Conservation (phyloP, 2,329 filamentous ascomycete species). For the Fusarium sp. region DNA sequence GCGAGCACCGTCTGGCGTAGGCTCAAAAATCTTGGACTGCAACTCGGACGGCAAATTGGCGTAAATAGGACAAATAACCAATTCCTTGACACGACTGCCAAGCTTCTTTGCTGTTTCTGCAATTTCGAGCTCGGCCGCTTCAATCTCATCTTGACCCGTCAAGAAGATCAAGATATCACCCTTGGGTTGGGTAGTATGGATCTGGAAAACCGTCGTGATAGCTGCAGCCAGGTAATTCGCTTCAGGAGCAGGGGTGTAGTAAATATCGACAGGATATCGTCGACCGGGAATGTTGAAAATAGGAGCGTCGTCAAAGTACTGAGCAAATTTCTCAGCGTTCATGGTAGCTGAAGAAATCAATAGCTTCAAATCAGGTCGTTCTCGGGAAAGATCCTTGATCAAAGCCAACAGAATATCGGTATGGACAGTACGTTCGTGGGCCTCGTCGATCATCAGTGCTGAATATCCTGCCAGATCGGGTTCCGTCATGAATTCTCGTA, state of each 20-base stretch:
- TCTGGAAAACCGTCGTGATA: constrained; percentile 94
- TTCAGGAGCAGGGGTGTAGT: constrained; percentile 90
- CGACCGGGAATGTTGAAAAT: constrained; percentile 96
- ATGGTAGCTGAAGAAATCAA: constrained; percentile 95
- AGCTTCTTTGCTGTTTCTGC: constrained; percentile 88
- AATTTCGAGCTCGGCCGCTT: constrained; percentile 84
- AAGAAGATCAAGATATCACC: constrained; percentile 96
- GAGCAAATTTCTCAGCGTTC: constrained; percentile 90
- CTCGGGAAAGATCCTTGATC: constrained; percentile 87
- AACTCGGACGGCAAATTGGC: constrained; percentile 91
- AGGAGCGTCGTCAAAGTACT: constrained; percentile 91
- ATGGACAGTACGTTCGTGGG: constrained; percentile 91
- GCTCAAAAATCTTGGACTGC: constrained; percentile 94
- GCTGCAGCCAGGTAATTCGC: constrained; percentile 93
- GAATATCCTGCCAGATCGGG: constrained; percentile 86
- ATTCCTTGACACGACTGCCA: constrained; percentile 83
- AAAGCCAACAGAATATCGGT: constrained; percentile 91
- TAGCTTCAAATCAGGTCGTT: constrained; percentile 86
- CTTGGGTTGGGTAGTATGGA: constrained; percentile 84
- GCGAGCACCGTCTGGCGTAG: constrained; percentile 83
- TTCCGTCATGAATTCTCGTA: constrained; percentile 90
- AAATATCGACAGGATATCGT: constrained; percentile 88
- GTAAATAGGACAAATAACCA: constrained; percentile 94
- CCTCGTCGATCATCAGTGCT: constrained; percentile 95
- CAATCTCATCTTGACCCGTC: constrained; percentile 96